These are phyloP conservation scores for Tuber borchii DNA, from an alignment of 495 filamentous ascomycete genomes.

Conservation along the genomic window DNA sequence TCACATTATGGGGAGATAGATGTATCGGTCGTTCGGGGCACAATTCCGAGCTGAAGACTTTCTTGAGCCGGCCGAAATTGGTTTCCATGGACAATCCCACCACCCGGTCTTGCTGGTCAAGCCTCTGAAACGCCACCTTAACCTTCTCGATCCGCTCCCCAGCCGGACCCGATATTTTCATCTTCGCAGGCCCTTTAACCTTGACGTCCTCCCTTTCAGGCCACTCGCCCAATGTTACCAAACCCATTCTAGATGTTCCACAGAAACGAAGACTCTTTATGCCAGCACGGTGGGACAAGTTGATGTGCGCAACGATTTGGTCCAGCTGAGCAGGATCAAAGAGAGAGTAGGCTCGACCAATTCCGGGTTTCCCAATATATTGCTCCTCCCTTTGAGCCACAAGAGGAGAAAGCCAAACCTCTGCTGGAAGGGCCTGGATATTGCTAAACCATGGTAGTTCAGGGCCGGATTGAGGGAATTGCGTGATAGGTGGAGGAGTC, in stretches of 20 bases:
- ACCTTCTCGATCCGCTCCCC: slow-evolving; percentile 36
- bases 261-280: slow-evolving; percentile 36
- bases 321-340: slow-evolving; percentile 36
- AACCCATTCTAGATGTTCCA: slow-evolving; percentile 34
- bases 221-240: slow-evolving; percentile 40
- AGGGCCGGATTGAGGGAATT: slow-evolving; percentile 15
- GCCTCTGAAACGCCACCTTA: slow-evolving; percentile 29
- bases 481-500: slow-evolving; percentile 16
- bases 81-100: slow-evolving; percentile 37
- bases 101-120: slow-evolving; percentile 28
- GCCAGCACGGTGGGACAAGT: slow-evolving; percentile 13
- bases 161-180: slow-evolving; percentile 33
- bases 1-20: slow-evolving; percentile 23
- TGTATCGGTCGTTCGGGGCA: slow-evolving; percentile 24
- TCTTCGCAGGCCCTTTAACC: slow-evolving; percentile 29
- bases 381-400: slow-evolving; percentile 23
- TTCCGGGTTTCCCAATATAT: slow-evolving; percentile 7
- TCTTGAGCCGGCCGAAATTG: slow-evolving; percentile 24
- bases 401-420: slow-evolving; percentile 14
- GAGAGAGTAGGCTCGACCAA: slow-evolving; percentile 33
- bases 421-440: slow-evolving; percentile 14
- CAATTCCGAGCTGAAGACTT: slow-evolving; percentile 29
- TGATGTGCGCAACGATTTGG: slow-evolving; percentile 32
- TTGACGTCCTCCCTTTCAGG: slow-evolving; percentile 27
- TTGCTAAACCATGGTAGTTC: slow-evolving; percentile 34